Evolutionary conservation across 495 filamentous ascomycete genomes (phyloP).

Genomic region (Lepraria neglecta): DNA sequence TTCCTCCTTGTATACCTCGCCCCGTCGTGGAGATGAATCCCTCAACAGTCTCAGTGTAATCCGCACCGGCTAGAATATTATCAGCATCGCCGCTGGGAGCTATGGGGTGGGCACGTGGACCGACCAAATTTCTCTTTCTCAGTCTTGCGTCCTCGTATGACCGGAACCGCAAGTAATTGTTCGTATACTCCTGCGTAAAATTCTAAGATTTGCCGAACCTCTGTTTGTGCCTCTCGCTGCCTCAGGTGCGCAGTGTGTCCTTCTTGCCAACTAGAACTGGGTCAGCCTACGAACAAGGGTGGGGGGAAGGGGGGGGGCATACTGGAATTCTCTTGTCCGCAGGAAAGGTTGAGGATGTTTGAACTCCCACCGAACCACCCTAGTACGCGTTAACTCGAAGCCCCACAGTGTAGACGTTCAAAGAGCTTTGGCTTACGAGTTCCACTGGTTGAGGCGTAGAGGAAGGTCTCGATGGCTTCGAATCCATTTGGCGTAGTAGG

Average conservation of each 20-base stretch:
- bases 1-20: slow-evolving; percentile 92
- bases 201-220: slow-evolving; percentile 91
- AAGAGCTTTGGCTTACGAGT: slow-evolving; percentile 43
- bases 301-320: background rate
- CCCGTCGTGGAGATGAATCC: slow-evolving; percentile 86
- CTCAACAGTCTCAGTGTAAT: slow-evolving; percentile 92
- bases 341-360: slow-evolving; percentile 96
- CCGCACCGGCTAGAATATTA: slow-evolving; percentile 50
- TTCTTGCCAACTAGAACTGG: slow-evolving; percentile 68
- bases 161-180: slow-evolving; percentile 87
- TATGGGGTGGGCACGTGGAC: background rate
- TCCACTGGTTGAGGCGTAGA: slow-evolving; percentile 93
- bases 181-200: slow-evolving; percentile 85
- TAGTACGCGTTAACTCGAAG: background rate
- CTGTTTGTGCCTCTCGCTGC: slow-evolving; percentile 64
- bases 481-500: slow-evolving; percentile 96
- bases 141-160: slow-evolving; percentile 79
- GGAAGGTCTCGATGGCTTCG: slow-evolving; percentile 89
- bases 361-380: slow-evolving; percentile 93
- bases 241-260: slow-evolving; percentile 94
- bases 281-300: background rate
- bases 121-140: slow-evolving; percentile 81
- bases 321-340: slow-evolving; percentile 80
- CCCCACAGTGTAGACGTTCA: background rate
- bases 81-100: background rate